Conservation (phyloP, 2,329 filamentous ascomycete genomes). For the Drechmeria coniospora region DNA sequence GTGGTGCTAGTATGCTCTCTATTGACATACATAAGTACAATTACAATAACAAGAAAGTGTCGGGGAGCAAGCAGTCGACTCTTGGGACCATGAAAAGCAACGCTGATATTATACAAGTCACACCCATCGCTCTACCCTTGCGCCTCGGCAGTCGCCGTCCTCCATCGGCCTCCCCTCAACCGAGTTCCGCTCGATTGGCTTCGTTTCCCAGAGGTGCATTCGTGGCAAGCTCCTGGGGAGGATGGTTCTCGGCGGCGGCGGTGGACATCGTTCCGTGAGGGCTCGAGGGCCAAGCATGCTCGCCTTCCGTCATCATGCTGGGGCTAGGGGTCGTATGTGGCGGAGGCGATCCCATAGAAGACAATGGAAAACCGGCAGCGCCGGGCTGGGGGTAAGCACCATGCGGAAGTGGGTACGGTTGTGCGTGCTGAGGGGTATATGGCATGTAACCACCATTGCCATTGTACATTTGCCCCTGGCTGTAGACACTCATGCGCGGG, state of each 20-base stretch:
- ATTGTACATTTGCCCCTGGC: conserved; percentile 7
- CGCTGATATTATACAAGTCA: not conserved
- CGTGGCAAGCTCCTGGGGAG: conserved; percentile 13
- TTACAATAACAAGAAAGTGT: too few relatives aligned
- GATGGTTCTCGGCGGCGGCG: conserved; percentile 3
- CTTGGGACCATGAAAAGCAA: too few relatives aligned
- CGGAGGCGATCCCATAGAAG: conserved; percentile 11
- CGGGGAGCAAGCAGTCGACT: too few relatives aligned
- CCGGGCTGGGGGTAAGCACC: conserved; percentile 4
- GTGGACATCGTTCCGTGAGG: conserved; percentile 2
- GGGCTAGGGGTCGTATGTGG: conserved; percentile 16
- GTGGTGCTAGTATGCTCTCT: too few relatives aligned
- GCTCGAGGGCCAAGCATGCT: not conserved
- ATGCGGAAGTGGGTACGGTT: conserved; percentile 2
- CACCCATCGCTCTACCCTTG: not conserved
- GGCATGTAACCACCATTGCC: conserved; percentile 4
- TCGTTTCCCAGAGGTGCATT: conserved; percentile 14
- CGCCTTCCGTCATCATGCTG: conserved; percentile 7
- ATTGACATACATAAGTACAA: too few relatives aligned
- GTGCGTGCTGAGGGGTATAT: conserved; percentile 7
- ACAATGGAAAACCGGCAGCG: conserved; percentile 1
- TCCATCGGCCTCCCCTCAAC: not conserved
- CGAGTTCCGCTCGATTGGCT: conserved; percentile 18
- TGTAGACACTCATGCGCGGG: conserved; percentile 7
- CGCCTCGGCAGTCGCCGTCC: not conserved